Base-by-base conservation (phyloP, 2,329 filamentous ascomycete genomes). In the Capronia coronata region DNA sequence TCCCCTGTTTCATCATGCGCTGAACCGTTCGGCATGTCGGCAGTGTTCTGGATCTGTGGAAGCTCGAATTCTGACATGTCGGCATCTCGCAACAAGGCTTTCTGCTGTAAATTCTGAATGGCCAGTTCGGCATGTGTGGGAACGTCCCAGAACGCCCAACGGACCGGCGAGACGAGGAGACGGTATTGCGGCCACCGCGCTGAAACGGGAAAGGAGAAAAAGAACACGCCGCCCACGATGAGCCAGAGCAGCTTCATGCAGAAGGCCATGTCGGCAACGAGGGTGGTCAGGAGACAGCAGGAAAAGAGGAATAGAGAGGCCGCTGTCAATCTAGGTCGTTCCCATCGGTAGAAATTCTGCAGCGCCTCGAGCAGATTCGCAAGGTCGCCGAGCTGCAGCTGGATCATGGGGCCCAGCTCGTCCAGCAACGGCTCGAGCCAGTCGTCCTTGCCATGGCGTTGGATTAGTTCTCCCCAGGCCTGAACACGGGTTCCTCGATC, bases 391-490 rank as follows among this genome's bases (percentile, higher is more conserved):
- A 70, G 46, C 46, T 69, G 65, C 18, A 68, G 51, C 46, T 69
- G 66, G n/a, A 65, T 52, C n/a, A 59, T 61, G 2, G 68, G 68
- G 5, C 66, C 66, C 1, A 66, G 40, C 8, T 65, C 59, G 10
- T 69, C 62, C 10, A 69, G 52, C 7, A 69, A 39, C 2, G 66
- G 66, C 40, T 68, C 65, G 11, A 69, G 52, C 68, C 68, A 70
- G 22, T 67, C 51, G 18, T 62, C 57, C 22, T 58, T 47, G 11
- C 67, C 68, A 49, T 70, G 65, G 38, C 61, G 58, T 46, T 65
- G 61, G 30, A 69, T 62, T 11, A 70, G 46, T 41, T 70, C 68
- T 34, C 65, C 64, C 52, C 68, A 64, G 18, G 61, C 63, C 46
- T 61, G 59, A 7, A 65, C 66, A 19, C 56, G 61, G 3, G 51